A percentile compares a stretch with the other conserved stretches of the same genome.
phyloP scores from a whole-genome alignment of 139 green algal genomes.

The Coelastrella sp. region DNA sequence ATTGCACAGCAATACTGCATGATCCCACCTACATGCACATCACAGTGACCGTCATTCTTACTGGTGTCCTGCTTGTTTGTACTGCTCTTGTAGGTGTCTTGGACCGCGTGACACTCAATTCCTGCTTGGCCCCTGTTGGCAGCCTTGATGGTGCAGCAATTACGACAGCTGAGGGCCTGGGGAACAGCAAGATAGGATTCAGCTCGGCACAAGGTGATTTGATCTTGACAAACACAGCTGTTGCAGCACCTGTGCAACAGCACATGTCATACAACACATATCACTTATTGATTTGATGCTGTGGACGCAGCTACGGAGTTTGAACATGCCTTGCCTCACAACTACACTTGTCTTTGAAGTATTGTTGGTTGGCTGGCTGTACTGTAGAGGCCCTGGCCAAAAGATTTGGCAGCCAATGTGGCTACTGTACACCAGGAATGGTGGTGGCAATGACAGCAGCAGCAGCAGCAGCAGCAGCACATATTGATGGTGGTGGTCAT shows the following conservation, averaged over 20 bases:
- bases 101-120: constrained; percentile 59
- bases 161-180: constrained; percentile 69
- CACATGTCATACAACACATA: background rate
- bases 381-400: constrained; percentile 20
- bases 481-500: too few species aligned
- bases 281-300: too few species aligned
- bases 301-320: too few species aligned
- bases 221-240: too few species aligned
- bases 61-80: background rate
- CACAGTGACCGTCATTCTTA: too few species aligned
- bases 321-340: too few species aligned
- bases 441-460: constrained; percentile 63
- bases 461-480: constrained; percentile 39
- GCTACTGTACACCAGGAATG: constrained; percentile 88
- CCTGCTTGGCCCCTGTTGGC: constrained; percentile 67
- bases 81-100: constrained; percentile 30
- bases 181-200: constrained; percentile 55
- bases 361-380: background rate
- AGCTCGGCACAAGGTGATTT: constrained; percentile 57
- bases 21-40: too few species aligned
- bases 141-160: constrained; percentile 59
- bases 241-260: too few species aligned
- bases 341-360: too few species aligned
- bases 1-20: too few species aligned
- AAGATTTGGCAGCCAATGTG: constrained; percentile 50